phyloP scores from a whole-genome alignment of 495 filamentous ascomycete species.

The Staphylotrichum tortipilum region DNA sequence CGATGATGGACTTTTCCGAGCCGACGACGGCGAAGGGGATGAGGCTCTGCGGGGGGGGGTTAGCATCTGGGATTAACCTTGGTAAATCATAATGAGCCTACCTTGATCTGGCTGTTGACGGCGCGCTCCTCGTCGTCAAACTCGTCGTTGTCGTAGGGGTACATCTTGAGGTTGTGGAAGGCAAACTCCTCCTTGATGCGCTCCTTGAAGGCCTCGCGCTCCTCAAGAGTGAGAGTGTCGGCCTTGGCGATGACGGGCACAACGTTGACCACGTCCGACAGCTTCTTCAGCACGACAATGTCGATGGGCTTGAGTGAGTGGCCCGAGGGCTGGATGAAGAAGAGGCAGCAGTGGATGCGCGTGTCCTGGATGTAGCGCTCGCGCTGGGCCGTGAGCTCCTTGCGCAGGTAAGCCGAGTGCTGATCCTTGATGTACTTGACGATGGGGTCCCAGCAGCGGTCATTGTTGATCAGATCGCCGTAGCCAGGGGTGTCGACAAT shows the following conservation, averaged over 20 bases:
- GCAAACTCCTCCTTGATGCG: conserved; percentile 98
- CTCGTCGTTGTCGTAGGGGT: conserved; percentile 99
- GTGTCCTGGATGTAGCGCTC: conserved; percentile 99
- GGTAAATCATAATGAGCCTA: too few relatives aligned
- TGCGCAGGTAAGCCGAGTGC: conserved; percentile 98
- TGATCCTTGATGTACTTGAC: conserved; percentile 99
- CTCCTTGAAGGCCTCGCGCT: conserved; percentile 93
- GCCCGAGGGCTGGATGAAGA: conserved; percentile 98
- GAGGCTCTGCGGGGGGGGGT: conserved; percentile 74
- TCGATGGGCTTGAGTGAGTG: conserved; percentile 98
- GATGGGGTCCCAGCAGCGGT: conserved; percentile 98
- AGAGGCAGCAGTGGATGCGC: conserved; percentile 97
- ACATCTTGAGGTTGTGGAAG: conserved; percentile 99
- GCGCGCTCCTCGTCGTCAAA: conserved; percentile 93
- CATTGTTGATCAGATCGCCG: conserved; percentile 98
- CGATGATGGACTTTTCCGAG: conserved; percentile 93
- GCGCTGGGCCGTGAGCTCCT: conserved; percentile 98
- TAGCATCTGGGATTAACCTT: too few relatives aligned
- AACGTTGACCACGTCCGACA: conserved; percentile 97
- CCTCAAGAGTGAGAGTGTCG: conserved; percentile 91
- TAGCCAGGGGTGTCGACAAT: conserved; percentile 98
- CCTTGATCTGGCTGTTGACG: conserved; percentile 92
- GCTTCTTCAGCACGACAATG: conserved; percentile 98
- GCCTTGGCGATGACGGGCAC: conserved; percentile 98
- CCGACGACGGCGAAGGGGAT: conserved; percentile 98